Conservation (phyloP, 331 rosid genomes). For the Prunus yedoensis region DNA sequence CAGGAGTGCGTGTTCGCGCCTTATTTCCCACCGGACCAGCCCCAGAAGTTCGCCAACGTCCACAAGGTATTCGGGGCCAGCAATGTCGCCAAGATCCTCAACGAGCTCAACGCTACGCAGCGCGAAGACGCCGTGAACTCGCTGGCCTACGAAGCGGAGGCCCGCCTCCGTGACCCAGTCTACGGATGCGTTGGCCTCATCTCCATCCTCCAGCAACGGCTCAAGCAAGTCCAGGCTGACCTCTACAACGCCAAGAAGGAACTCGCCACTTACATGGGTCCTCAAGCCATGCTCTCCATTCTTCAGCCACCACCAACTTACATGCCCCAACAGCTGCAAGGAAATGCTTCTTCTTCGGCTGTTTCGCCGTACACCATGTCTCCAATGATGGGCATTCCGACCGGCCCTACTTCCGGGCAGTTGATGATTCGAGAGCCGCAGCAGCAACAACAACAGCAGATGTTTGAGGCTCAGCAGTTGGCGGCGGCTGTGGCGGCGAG, state of each 20-base stretch:
- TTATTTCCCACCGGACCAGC: too few relatives aligned
- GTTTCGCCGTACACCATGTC: slow-evolving; percentile 42
- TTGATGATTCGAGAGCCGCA: slow-evolving; percentile 55
- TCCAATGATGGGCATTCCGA: slow-evolving; percentile 26
- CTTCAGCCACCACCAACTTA: slow-evolving; percentile 9
- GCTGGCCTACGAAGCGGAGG: slow-evolving; percentile 84
- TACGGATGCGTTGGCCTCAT: slow-evolving; percentile 94
- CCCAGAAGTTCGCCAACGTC: slow-evolving; percentile 65
- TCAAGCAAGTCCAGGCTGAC: slow-evolving; percentile 52
- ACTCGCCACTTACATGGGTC: slow-evolving; percentile 68
- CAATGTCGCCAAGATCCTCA: slow-evolving; percentile 78
- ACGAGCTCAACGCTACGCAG: slow-evolving; percentile 63
- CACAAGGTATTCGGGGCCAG: slow-evolving; percentile 95
- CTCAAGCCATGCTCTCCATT: slow-evolving; percentile 54
- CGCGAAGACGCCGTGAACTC: slow-evolving; percentile 93
- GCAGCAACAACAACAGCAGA: slow-evolving; percentile 38
- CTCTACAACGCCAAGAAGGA: slow-evolving; percentile 66
- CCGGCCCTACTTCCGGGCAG: slow-evolving; percentile 27
- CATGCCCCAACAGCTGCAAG: slow-evolving; percentile 35
- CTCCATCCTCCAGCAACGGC: slow-evolving; percentile 72
- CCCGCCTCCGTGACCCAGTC: slow-evolving; percentile 81
- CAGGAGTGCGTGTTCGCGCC: slow-evolving; percentile 95
- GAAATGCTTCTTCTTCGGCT: slow-evolving; percentile 30
- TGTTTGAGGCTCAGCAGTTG: slow-evolving; percentile 70
- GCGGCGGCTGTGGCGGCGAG: slow-evolving; percentile 59